These are phyloP conservation scores for Musa balbisiana DNA, from an alignment of 202 grass and related monocot genomes.

Conservation along the genomic window DNA sequence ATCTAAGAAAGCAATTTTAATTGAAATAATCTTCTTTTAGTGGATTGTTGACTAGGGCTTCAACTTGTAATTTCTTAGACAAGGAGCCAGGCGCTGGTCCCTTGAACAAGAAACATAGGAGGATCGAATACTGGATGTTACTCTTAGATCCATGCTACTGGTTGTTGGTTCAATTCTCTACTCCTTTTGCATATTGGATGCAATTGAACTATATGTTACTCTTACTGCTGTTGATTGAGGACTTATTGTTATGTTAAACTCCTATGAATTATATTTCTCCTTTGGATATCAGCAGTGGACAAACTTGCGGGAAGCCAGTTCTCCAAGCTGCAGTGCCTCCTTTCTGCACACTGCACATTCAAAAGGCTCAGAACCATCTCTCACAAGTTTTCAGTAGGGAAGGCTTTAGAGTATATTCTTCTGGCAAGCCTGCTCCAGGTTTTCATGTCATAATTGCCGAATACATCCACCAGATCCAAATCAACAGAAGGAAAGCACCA, in stretches of 20 bases:
- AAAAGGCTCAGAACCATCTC: not conserved
- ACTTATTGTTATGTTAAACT: not conserved
- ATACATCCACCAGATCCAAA: conserved; percentile 5
- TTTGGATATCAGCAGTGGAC: not conserved
- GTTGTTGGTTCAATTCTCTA: too few species aligned
- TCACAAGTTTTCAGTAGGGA: not conserved
- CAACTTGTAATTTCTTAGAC: too few species aligned
- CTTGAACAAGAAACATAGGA: too few species aligned
- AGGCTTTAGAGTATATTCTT: not conserved
- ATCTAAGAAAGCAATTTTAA: too few species aligned
- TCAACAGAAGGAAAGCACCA: not conserved
- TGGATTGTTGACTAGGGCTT: too few species aligned
- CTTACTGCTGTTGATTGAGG: too few species aligned
- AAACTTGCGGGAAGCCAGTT: conserved; percentile 4
- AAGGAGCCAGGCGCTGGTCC: too few species aligned
- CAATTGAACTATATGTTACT: too few species aligned
- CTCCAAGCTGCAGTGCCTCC: conserved; percentile 1
- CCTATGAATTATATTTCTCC: not conserved
- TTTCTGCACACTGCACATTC: conserved; percentile 2
- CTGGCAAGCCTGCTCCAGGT: not conserved
- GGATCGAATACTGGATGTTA: too few species aligned
- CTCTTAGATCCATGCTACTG: too few species aligned
- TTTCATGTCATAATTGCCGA: not conserved
- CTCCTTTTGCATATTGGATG: too few species aligned
- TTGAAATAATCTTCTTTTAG: too few species aligned